A percentile compares a stretch with the other conserved stretches of the same genome.
Conservation (phyloP, 23 red algal genomes). For the Gracilaria domingensis region DNA sequence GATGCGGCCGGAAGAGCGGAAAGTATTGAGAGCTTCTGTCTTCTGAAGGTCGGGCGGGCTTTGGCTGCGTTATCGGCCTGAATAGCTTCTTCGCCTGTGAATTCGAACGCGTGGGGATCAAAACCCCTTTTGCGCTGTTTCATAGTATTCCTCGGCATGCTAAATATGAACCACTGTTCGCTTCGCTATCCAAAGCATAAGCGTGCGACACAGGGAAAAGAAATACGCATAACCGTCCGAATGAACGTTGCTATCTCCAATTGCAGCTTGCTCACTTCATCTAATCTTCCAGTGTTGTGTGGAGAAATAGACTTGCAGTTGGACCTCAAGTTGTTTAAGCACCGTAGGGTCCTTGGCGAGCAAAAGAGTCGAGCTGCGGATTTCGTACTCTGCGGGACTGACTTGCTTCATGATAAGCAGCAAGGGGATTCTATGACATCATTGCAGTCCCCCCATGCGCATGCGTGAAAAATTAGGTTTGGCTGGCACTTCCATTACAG, state of each 20-base stretch:
- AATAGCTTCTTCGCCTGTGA: conserved; percentile 26
- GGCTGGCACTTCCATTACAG: too few species aligned
- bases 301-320: not conserved
- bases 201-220: not conserved
- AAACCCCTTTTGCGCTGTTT: not conserved
- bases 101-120: conserved; percentile 27
- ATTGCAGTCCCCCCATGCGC: too few species aligned
- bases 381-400: too few species aligned
- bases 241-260: not conserved
- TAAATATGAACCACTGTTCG: not conserved
- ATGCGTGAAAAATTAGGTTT: too few species aligned
- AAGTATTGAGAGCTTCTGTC: conserved; percentile 33
- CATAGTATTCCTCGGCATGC: not conserved
- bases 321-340: not conserved
- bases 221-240: not conserved
- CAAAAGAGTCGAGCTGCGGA: too few species aligned
- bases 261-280: not conserved
- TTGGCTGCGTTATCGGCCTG: conserved; percentile 23
- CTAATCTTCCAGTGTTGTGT: not conserved
- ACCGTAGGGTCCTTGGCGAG: too few species aligned
- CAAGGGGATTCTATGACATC: too few species aligned
- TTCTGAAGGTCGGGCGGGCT: not conserved
- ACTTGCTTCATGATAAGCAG: too few species aligned
- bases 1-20: conserved; percentile 10
- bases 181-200: not conserved